Percentiles rank a stretch among this genome's conserved stretches.
phyloP scores from a whole-genome alignment of 1,139 yeast genomes.

The Magnusiomyces suaveolens region DNA sequence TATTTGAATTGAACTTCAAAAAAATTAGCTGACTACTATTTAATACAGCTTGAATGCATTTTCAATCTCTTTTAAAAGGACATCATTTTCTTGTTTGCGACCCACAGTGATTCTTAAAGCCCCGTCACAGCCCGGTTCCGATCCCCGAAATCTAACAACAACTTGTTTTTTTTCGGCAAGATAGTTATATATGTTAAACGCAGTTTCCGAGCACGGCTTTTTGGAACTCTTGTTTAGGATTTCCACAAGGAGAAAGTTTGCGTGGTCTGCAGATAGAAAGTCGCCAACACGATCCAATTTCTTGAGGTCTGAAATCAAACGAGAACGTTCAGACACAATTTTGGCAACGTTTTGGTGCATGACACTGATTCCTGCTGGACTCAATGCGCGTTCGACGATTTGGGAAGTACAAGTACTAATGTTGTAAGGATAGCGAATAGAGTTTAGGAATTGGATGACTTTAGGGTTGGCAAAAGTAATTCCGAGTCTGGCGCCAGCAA shows the following conservation, averaged over 20 bases:
- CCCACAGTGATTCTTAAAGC: slow-evolving; percentile 83
- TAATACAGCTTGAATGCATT: slow-evolving; percentile 28
- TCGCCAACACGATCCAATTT: slow-evolving; percentile 51
- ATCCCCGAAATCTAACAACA: slow-evolving; percentile 85
- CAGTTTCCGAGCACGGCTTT: slow-evolving; percentile 58
- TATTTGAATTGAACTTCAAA: no score
- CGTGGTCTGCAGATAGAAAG: slow-evolving; percentile 77
- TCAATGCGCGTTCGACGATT: slow-evolving; percentile 66
- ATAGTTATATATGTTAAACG: slow-evolving; percentile 52
- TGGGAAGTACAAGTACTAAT: slow-evolving; percentile 74
- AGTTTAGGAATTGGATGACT: slow-evolving; percentile 60
- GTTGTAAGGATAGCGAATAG: slow-evolving; percentile 94
- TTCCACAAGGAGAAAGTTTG: slow-evolving; percentile 74
- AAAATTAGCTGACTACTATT: no score
- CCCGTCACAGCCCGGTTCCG: slow-evolving; percentile 80
- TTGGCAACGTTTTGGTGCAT: slow-evolving; percentile 49
- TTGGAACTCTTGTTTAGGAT: slow-evolving; percentile 44
- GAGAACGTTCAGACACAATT: slow-evolving; percentile 47
- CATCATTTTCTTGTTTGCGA: slow-evolving; percentile 59
- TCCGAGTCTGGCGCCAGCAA: slow-evolving; percentile 90
- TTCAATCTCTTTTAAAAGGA: slow-evolving; percentile 44
- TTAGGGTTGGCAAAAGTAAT: slow-evolving; percentile 56
- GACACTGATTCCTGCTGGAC: slow-evolving; percentile 43
- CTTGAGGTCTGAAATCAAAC: slow-evolving; percentile 45
- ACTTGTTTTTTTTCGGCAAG: slow-evolving; percentile 67